Evolutionary conservation across 768 basidiomycete species (phyloP).

Genomic region (Leccinum olivaceopallidum): DNA sequence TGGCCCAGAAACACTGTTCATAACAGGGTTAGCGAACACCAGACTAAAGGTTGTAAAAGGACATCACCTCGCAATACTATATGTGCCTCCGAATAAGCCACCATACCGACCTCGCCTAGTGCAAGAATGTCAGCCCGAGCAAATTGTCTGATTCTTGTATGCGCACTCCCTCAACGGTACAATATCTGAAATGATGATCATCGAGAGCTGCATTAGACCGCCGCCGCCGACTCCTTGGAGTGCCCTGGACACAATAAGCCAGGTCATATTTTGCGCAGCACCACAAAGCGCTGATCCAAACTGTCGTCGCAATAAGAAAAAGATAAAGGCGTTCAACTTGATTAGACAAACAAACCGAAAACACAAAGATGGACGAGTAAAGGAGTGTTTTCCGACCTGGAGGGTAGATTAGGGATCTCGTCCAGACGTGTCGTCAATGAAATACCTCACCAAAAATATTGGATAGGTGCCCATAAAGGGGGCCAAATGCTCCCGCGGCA

Average conservation of each 20-base stretch:
- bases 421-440: neutral
- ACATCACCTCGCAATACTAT: too few species aligned
- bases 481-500: slow-evolving; percentile 61
- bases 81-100: neutral
- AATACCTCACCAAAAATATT: slow-evolving; percentile 45
- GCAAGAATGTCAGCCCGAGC: neutral
- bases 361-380: slow-evolving; percentile 60
- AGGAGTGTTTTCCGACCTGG: slow-evolving; percentile 68
- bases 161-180: slow-evolving; percentile 75
- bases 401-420: neutral
- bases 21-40: neutral
- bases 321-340: neutral
- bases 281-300: slow-evolving; percentile 81
- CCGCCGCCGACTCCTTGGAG: slow-evolving; percentile 85
- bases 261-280: slow-evolving; percentile 73
- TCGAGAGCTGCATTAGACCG: slow-evolving; percentile 71
- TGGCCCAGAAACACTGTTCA: slow-evolving; percentile 64
- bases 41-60: slow-evolving; percentile 32
- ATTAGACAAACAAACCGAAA: slow-evolving; percentile 50
- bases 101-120: neutral
- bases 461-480: slow-evolving; percentile 77
- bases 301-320: slow-evolving; percentile 36
- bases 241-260: slow-evolving; percentile 75
- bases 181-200: slow-evolving; percentile 82
- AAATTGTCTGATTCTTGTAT: neutral